Conservation (phyloP, 1,284 basidiomycete species). For the Sporisorium scitamineum region DNA sequence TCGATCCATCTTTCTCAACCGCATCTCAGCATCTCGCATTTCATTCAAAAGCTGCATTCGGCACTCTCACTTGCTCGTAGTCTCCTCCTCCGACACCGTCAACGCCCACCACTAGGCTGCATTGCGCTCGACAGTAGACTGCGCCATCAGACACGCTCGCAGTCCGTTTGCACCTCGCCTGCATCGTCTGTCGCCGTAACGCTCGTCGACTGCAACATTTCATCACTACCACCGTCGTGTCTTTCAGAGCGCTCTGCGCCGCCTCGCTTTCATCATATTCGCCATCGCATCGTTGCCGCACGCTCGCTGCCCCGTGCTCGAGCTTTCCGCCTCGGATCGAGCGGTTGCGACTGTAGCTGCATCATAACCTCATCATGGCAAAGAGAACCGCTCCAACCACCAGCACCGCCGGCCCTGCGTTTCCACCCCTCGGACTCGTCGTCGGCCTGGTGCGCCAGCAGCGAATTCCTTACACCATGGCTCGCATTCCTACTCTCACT, state of each 20-base stretch:
- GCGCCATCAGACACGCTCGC: neutral
- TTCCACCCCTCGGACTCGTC: constrained; percentile 56
- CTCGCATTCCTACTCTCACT: constrained; percentile 31
- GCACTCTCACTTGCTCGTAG: neutral
- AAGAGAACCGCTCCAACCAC: constrained; percentile 47
- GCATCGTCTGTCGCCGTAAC: neutral
- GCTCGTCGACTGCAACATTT: neutral
- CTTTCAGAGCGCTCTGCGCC: constrained; percentile 25
- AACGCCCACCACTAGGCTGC: neutral
- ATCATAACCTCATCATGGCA: constrained; percentile 27
- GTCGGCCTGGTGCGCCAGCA: constrained; percentile 50
- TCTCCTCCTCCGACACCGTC: neutral
- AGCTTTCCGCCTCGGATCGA: constrained; percentile 26
- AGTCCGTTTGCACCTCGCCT: neutral
- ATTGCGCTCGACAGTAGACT: neutral
- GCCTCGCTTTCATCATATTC: constrained; percentile 21
- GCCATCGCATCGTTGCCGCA: constrained; percentile 6
- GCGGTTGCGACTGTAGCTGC: constrained; percentile 21
- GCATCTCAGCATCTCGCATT: neutral
- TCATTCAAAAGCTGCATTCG: neutral
- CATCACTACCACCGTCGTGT: neutral
- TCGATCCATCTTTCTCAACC: neutral
- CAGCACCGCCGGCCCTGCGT: constrained; percentile 47
- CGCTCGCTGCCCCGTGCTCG: constrained; percentile 30
- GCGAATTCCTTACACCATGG: constrained; percentile 29